Evolutionary conservation across 495 filamentous ascomycete genomes (phyloP).

Genomic region (Viridothelium virens): DNA sequence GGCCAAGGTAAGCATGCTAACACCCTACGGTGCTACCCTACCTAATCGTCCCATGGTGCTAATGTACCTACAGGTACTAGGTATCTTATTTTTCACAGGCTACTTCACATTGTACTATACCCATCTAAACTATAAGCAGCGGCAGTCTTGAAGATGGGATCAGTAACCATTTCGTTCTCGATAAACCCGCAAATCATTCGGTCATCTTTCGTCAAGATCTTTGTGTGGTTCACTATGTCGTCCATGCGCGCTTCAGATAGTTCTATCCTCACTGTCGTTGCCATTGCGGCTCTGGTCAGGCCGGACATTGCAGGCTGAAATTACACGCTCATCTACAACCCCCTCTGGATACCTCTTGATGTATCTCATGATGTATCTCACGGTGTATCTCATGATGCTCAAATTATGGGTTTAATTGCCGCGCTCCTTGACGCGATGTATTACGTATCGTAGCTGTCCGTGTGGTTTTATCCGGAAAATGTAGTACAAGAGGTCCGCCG

Average conservation of each 20-base stretch:
- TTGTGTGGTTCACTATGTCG: neutral
- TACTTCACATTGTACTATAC: too few relatives aligned
- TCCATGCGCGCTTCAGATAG: neutral
- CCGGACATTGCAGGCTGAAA: conserved; percentile 14
- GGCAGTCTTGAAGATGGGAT: too few relatives aligned
- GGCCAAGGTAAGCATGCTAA: too few relatives aligned
- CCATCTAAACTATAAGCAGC: too few relatives aligned
- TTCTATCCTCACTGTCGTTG: neutral
- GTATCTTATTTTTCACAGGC: too few relatives aligned
- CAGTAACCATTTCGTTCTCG: too few relatives aligned
- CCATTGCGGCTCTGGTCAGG: neutral
- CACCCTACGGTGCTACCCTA: too few relatives aligned
- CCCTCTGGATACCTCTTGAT: conserved; percentile 24
- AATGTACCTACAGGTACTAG: too few relatives aligned
- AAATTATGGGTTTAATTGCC: conserved; percentile 26
- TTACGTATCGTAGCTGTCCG: conserved; percentile 20
- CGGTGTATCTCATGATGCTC: conserved; percentile 34
- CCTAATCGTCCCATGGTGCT: too few relatives aligned
- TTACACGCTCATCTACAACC: conserved; percentile 31
- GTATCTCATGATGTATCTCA: conserved; percentile 11
- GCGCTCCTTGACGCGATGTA: conserved; percentile 21
- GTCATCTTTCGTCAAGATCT: neutral
- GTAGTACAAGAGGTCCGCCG: conserved; percentile 19
- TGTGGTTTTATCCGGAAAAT: conserved; percentile 21
- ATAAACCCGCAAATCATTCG: too few relatives aligned